phyloP scores from a whole-genome alignment of 1,284 basidiomycete genomes.

The Ganoderma sinense region DNA sequence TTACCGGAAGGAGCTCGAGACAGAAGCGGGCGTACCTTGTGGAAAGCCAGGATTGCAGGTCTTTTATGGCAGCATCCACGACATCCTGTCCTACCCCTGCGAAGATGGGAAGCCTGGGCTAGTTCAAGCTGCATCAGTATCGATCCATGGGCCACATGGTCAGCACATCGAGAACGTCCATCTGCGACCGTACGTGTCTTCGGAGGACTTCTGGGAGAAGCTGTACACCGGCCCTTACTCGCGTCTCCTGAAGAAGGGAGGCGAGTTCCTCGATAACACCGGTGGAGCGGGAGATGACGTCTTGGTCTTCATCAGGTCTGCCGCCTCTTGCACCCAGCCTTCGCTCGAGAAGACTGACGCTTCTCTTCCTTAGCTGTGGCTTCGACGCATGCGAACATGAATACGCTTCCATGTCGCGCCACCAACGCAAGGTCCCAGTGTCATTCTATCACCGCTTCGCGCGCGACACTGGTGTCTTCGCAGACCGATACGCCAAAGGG shows the following conservation, averaged over 20 bases:
- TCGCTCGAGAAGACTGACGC: neutral
- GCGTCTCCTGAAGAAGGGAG: constrained; percentile 76
- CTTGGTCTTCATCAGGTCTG: constrained; percentile 85
- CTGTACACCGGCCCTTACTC: constrained; percentile 78
- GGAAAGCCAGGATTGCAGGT: constrained; percentile 67
- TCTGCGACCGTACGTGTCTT: constrained; percentile 77
- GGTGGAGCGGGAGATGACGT: constrained; percentile 74
- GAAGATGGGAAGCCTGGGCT: constrained; percentile 88
- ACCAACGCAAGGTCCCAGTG: constrained; percentile 88
- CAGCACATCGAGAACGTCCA: constrained; percentile 95
- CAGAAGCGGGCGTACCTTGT: constrained; percentile 43
- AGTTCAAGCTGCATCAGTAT: constrained; percentile 87
- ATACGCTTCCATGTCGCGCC: constrained; percentile 90
- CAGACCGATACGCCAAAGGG: constrained; percentile 72
- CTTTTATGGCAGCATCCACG: constrained; percentile 92
- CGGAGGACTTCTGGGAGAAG: constrained; percentile 79
- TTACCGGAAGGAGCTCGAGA: constrained; percentile 70
- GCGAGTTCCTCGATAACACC: constrained; percentile 75
- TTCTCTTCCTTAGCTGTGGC: constrained; percentile 63
- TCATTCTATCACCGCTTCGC: constrained; percentile 91
- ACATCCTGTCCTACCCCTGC: constrained; percentile 92
- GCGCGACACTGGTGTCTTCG: constrained; percentile 73
- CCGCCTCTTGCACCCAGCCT: neutral
- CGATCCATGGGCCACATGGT: constrained; percentile 84
- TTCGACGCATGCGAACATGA: constrained; percentile 97